Base-by-base conservation (phyloP, 768 basidiomycete species). In the Suillus fuscotomentosus region DNA sequence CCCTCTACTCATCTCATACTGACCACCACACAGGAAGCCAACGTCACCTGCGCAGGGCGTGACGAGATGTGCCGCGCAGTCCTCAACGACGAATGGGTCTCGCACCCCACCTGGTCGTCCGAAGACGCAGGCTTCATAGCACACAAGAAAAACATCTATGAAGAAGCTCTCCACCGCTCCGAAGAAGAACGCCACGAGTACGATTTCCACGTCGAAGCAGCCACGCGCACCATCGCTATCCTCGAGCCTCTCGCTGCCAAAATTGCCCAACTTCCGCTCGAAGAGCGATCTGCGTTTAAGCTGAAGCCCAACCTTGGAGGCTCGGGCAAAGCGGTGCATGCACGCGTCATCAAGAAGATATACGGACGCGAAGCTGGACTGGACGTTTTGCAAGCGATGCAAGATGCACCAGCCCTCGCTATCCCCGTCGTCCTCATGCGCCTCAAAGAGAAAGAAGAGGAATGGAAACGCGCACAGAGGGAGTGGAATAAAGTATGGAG, bases 401-500 rank as follows among this genome's bases (percentile, higher is more conserved):
- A 99, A 76, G 96, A 98, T n/a, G 84, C 88, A 7, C 97, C 97
- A 0, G 87, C 87, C 15, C 78, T 90, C 17, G 92, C 97, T 10
- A 89, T 99, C 22, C 96, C 97, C 0, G 87, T 98, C 61, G 94
- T 99, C 1, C 83, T 99, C 9, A 80, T 84, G 55, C 86, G 97
- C 7, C 79, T 99, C 65, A 97, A 97, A 79, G 90, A 91, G 76
- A 99, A 99, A 78, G 97, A 99, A 73, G 95, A 95, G 66, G 97
- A 99, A 74, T 99, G 97, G 97, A 97, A 95, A 78, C 85, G 95
- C 24, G 97, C 95, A 20, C 95, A 97, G 75, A 78, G 95, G 60
- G 97, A 97, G 78, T 99, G 97, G 97, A 98, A 98, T 79, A 93
- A 97, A 75, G 92, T 98, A 60, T 99, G 97, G 97, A 81, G 96